Conservation (phyloP, 2,329 filamentous ascomycete species). For the Pseudogymnoascus sp. region DNA sequence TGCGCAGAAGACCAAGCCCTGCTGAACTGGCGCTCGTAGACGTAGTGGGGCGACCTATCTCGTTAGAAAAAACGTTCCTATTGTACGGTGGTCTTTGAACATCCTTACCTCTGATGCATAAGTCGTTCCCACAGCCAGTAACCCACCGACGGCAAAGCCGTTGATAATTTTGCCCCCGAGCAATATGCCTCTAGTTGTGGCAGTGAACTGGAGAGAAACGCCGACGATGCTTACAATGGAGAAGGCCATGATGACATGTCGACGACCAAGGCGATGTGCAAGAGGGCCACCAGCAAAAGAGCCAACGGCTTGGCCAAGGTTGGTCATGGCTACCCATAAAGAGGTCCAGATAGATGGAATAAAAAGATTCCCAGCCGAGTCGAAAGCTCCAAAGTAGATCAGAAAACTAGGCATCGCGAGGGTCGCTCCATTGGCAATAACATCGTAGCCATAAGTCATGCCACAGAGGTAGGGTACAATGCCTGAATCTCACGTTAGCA, state of each 20-base stretch:
- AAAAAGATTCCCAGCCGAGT: constrained; percentile 17
- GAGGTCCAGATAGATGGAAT: constrained; percentile 18
- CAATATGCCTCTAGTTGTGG: constrained; percentile 13
- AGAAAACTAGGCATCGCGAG: constrained; percentile 17
- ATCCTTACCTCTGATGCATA: constrained; percentile 16
- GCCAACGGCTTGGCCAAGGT: constrained; percentile 15
- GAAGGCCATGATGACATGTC: constrained; percentile 14
- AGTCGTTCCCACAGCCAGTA: constrained; percentile 14
- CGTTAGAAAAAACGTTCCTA: not conserved
- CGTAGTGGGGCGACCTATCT: constrained; percentile 15
- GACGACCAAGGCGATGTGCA: constrained; percentile 15
- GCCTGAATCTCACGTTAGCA: not conserved
- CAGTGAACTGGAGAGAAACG: constrained; percentile 14
- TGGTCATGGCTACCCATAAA: constrained; percentile 18
- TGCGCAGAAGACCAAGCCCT: constrained; percentile 16
- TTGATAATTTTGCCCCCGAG: constrained; percentile 18
- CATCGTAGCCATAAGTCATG: constrained; percentile 16
- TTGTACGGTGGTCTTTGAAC: constrained; percentile 13
- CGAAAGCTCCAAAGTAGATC: constrained; percentile 15
- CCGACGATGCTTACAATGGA: constrained; percentile 13
- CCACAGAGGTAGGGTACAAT: constrained; percentile 9
- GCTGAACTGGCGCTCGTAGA: constrained; percentile 17
- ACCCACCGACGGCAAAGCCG: constrained; percentile 16
- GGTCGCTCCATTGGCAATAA: constrained; percentile 16
- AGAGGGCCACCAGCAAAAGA: constrained; percentile 14